A percentile compares a stretch with the other conserved stretches of the same genome.
Conservation (phyloP, 2,329 filamentous ascomycete species). For the Cladosporium sp. region DNA sequence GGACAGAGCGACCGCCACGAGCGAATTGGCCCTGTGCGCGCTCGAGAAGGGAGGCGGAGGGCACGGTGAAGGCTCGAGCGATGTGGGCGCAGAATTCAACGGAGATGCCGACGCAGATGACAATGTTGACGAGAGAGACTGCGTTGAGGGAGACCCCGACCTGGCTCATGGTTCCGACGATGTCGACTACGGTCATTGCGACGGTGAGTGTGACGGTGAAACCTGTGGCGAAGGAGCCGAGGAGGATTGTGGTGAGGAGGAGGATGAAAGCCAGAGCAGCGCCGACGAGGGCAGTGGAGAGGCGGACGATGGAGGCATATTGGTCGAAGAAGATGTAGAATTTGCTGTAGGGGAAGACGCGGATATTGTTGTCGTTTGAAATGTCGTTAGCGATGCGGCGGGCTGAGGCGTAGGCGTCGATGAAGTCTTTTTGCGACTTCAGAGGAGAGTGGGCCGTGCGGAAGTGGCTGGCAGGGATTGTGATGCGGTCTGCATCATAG, state of each 20-base stretch:
- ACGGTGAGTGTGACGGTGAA: constrained; percentile 81
- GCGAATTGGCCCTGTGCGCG: constrained; percentile 51
- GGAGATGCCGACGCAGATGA: constrained; percentile 94
- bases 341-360: constrained; percentile 93
- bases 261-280: constrained; percentile 84
- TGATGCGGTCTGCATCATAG: constrained; percentile 62
- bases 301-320: constrained; percentile 76
- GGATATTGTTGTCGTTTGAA: constrained; percentile 66
- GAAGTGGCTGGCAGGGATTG: constrained; percentile 82
- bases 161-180: constrained; percentile 91
- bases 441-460: constrained; percentile 84
- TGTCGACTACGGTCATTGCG: constrained; percentile 88
- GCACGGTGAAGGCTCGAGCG: constrained; percentile 93
- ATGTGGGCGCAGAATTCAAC: constrained; percentile 98
- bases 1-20: constrained; percentile 67
- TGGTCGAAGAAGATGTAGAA: constrained; percentile 99
- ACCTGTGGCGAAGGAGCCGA: constrained; percentile 80
- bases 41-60: constrained; percentile 75
- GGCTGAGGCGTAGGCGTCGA: constrained; percentile 81
- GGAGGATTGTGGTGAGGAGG: constrained; percentile 68
- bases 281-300: constrained; percentile 75
- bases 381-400: constrained; percentile 81
- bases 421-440: constrained; percentile 86
- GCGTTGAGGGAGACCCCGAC: constrained; percentile 88
- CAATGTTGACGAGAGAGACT: constrained; percentile 88